Base-by-base conservation (phyloP, 2,329 filamentous ascomycete genomes). In the Xylariaceae sp. region DNA sequence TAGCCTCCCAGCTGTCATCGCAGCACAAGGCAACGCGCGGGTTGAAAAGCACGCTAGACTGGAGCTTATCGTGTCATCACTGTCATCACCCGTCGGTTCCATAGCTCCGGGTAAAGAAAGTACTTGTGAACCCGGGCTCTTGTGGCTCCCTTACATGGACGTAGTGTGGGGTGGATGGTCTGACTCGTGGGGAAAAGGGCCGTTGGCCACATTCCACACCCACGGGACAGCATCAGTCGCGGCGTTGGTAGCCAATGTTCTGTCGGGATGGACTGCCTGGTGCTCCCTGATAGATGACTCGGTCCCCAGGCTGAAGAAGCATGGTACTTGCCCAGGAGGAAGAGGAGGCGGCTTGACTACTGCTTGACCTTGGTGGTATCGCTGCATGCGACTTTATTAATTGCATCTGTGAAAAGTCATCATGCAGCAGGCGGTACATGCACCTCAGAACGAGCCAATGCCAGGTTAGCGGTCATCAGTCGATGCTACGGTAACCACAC, bases 401-500 rank as follows among this genome's bases (percentile, higher is more conserved):
- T 43, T 47, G 42, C 49, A 47, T 54, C 47, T 47, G 47, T 54
- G 47, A 50, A 22, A 49, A 32, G 36, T 49, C 47, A 7, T 34
- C 52, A 41, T 51, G 45, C 49, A 47, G 42, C 41, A n/a, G 30
- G 26, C 13, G 30, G 13, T 10, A 34, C 7, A 32, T 9, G 18
- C 22, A 49, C 44, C 8, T n/a, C 34, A 21, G 48, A 45, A 36
- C n/a, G n/a, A n/a, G n/a, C 52, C 46, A 53, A 40, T 37, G 26
- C 46, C 30, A 51, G 30, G 22, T 30, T 36, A 16, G 30, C 32
- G 26, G 30, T 37, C 44, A 16, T 47, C 40, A 18, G 22, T 19
- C 42, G 29, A 58, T 58, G 54, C 56, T 51, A 58, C 56, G 47
- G 51, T 51, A 46, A 47, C 55, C 55, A 51, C 53, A 55, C 47